Evolutionary conservation across 2,329 filamentous ascomycete species (phyloP), one percentile per base, ranked within the genome.

Genomic region (Blastomyces parvus): DNA sequence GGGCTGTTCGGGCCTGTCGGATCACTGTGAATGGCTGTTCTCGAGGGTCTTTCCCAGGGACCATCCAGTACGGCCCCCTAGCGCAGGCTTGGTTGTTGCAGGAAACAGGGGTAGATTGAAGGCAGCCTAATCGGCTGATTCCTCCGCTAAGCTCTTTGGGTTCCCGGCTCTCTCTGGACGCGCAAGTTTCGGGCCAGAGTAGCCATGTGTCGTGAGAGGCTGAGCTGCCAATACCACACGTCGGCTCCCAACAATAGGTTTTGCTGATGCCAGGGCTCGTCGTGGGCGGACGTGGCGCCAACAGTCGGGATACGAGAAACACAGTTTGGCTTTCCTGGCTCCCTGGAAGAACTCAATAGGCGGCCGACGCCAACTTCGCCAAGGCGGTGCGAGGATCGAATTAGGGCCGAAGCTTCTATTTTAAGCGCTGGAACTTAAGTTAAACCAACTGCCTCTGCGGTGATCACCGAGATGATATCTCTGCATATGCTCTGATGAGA

Each of bases 131-230:
- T 25, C 8, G 55, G 13, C n/a, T 58, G 36, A 14, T 58, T 58
- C 19, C 11, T 27, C 36, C 36, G 11, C 19, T 40, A 17, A 42
- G 36, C 9, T 58, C 25, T 25, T 25, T 3, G 36, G 30, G 1
- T 27, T 8, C 33, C 33, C 22, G 8, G 8, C 5, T 7, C 7
- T 9, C 33, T 13, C 13, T 38, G 52, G 2, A 38, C 55, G n/a
- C 55, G 55, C 55, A 58, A 58, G 11, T 25, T 30, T 25, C 5
- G 2, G 55, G 27, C n/a, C 36, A 14, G n/a, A 58, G 55, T n/a
- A 58, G n/a, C 9, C n/a, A 25, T 33, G 52, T 56, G 55, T 40
- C 55, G 55, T 22, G 36, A 58, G 55, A 58, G 55, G 55, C 55
- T 58, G 55, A 58, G 55, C 36, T 38, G 3, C 55, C 19, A 22